A percentile compares a stretch with the other conserved stretches of the same genome.
These are phyloP conservation scores for Penicillium taxi DNA, from an alignment of 495 filamentous ascomycete genomes.

Conservation along the genomic window DNA sequence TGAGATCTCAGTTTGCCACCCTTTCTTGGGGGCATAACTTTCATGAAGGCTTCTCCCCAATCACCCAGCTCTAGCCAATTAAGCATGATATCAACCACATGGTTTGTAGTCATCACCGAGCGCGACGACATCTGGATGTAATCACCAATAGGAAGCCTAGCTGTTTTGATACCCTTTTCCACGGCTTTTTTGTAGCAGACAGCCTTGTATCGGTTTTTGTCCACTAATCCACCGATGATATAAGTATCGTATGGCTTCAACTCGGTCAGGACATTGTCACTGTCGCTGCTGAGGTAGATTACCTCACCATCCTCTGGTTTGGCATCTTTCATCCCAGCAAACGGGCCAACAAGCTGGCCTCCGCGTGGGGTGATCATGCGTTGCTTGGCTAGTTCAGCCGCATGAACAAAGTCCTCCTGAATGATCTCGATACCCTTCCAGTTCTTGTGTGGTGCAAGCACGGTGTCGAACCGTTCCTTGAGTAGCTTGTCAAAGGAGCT, in stretches of 20 bases:
- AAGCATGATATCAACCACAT: slow-evolving; percentile 93
- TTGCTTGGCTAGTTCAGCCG: slow-evolving; percentile 49
- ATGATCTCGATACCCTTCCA: slow-evolving; percentile 75
- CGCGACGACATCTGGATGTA: slow-evolving; percentile 84
- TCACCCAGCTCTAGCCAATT: slow-evolving; percentile 81
- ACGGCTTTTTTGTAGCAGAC: slow-evolving; percentile 79
- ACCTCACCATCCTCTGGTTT: slow-evolving; percentile 48
- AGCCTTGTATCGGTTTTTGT: slow-evolving; percentile 91
- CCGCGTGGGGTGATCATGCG: slow-evolving; percentile 49
- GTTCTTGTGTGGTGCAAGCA: slow-evolving; percentile 54
- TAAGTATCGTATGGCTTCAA: slow-evolving; percentile 82
- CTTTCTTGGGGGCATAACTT: slow-evolving; percentile 78
- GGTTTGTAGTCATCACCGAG: slow-evolving; percentile 80
- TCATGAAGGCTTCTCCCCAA: slow-evolving; percentile 84
- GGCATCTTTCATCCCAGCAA: slow-evolving; percentile 35
- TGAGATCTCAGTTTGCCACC: slow-evolving; percentile 51
- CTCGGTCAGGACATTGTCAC: slow-evolving; percentile 65
- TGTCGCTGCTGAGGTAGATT: slow-evolving; percentile 85
- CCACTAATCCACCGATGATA: slow-evolving; percentile 89
- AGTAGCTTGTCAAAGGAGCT: slow-evolving; percentile 70
- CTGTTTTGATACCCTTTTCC: slow-evolving; percentile 69
- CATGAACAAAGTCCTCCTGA: slow-evolving; percentile 60
- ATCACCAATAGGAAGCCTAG: slow-evolving; percentile 84
- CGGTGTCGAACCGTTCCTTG: slow-evolving; percentile 68
- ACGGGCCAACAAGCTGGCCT: slow-evolving; percentile 47